These are phyloP conservation scores for Wickerhamomyces bisporus DNA, from an alignment of 805 yeast species.

Conservation along the genomic window DNA sequence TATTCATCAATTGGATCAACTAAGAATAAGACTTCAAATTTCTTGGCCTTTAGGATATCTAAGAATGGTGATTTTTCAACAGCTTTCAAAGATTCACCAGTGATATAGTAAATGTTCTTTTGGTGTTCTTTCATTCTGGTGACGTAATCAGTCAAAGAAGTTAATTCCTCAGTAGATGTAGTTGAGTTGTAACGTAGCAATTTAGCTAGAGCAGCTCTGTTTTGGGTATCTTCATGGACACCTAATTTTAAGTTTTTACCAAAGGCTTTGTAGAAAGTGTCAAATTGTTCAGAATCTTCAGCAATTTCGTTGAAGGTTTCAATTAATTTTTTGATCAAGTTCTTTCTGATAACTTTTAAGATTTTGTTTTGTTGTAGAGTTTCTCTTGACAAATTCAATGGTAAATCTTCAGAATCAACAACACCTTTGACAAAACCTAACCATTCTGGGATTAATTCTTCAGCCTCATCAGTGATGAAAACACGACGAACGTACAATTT, in stretches of 20 bases:
- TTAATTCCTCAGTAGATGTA: slow-evolving; percentile 88
- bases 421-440: slow-evolving; percentile 96
- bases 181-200: slow-evolving; percentile 96
- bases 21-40: slow-evolving; percentile 95
- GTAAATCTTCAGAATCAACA: slow-evolving; percentile 99
- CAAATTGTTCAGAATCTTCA: slow-evolving; percentile 97
- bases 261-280: slow-evolving; percentile 97
- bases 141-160: slow-evolving; percentile 94
- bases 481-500: slow-evolving; percentile 99
- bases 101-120: slow-evolving; percentile 98
- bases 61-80: slow-evolving; percentile 99
- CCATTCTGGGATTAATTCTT: slow-evolving; percentile 99
- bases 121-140: slow-evolving; percentile 99
- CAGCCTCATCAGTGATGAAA: slow-evolving; percentile 99
- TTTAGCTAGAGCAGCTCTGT: slow-evolving; percentile 94
- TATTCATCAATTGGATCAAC: slow-evolving; percentile 99
- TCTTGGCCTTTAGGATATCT: slow-evolving; percentile 97
- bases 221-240: slow-evolving; percentile 97
- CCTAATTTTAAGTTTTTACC: slow-evolving; percentile 98
- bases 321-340: slow-evolving; percentile 95
- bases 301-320: slow-evolving; percentile 99
- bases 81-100: slow-evolving; percentile 97
- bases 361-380: slow-evolving; percentile 99
- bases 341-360: slow-evolving; percentile 98
- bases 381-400: slow-evolving; percentile 99